These are phyloP conservation scores for Metarhizium brunneum DNA, from an alignment of 2,329 filamentous ascomycete genomes.

Conservation along the genomic window DNA sequence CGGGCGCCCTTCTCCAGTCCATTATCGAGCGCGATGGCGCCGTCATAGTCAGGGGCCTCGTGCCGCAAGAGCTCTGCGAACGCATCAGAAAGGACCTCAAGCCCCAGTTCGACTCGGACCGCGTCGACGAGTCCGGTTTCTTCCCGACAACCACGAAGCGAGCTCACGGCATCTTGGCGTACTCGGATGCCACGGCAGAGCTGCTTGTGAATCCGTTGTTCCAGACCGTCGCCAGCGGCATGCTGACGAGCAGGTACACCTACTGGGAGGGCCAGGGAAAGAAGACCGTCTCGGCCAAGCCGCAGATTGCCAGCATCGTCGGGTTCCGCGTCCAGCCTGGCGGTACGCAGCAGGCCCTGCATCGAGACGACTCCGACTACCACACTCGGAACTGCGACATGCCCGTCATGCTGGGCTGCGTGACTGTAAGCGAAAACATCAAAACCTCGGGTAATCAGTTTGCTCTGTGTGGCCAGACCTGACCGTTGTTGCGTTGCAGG, in stretches of 20 bases:
- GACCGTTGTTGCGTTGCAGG: constrained; percentile 8
- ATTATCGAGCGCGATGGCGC: constrained; percentile 23
- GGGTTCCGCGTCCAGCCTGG: constrained; percentile 31
- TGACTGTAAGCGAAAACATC: constrained; percentile 10
- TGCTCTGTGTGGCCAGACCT: background rate
- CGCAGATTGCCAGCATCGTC: constrained; percentile 25
- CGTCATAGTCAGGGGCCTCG: constrained; percentile 26
- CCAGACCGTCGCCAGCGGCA: constrained; percentile 21
- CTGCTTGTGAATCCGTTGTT: constrained; percentile 25
- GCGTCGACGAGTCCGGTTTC: constrained; percentile 26
- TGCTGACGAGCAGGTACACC: constrained; percentile 25
- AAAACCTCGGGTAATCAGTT: background rate
- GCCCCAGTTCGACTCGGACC: constrained; percentile 26
- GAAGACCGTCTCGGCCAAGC: constrained; percentile 23
- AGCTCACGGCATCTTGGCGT: constrained; percentile 26
- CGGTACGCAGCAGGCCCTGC: constrained; percentile 27
- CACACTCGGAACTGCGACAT: constrained; percentile 22
- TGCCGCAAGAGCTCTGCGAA: constrained; percentile 19
- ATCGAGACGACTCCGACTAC: constrained; percentile 25
- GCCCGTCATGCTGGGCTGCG: constrained; percentile 27
- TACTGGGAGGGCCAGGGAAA: constrained; percentile 25
- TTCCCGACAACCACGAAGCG: constrained; percentile 29
- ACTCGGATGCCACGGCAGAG: constrained; percentile 28
- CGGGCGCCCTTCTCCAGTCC: constrained; percentile 11
- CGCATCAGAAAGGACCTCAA: constrained; percentile 28